Evolutionary conservation across 2,329 filamentous ascomycete species (phyloP).

Genomic region (Zymoseptoria tritici): DNA sequence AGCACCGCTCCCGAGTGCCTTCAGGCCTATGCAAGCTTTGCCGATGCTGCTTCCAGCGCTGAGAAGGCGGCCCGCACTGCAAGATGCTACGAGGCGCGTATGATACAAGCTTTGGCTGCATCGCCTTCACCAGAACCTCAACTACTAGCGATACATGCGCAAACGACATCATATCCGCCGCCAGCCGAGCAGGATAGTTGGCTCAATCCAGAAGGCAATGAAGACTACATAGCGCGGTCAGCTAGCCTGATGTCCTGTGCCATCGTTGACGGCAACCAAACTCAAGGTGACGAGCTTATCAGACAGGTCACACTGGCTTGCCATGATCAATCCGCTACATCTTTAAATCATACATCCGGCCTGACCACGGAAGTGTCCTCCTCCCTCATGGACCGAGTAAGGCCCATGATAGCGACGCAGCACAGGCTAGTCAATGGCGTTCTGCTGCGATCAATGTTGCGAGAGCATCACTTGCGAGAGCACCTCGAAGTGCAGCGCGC

Average conservation of each 20-base stretch:
- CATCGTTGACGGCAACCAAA: neutral
- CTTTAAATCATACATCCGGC: neutral
- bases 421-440: conserved; percentile 69
- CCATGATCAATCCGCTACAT: neutral
- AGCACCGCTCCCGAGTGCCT: neutral
- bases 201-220: neutral
- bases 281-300: neutral
- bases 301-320: neutral
- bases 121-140: neutral
- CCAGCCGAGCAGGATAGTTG: neutral
- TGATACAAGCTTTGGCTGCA: neutral
- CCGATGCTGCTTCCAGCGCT: neutral
- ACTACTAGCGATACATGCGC: neutral
- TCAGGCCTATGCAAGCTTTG: neutral
- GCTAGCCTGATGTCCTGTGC: conserved; percentile 6
- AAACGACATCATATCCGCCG: neutral
- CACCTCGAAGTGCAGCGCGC: conserved; percentile 69
- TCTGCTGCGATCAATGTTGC: conserved; percentile 70
- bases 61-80: neutral
- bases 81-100: neutral
- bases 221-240: conserved; percentile 3
- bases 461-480: conserved; percentile 59
- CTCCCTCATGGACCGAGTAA: conserved; percentile 15
- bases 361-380: neutral
- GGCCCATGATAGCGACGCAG: conserved; percentile 64